Base-by-base conservation (phyloP, 2,329 filamentous ascomycete genomes). In the Ophiognomonia clavigignenti-juglandacearum region DNA sequence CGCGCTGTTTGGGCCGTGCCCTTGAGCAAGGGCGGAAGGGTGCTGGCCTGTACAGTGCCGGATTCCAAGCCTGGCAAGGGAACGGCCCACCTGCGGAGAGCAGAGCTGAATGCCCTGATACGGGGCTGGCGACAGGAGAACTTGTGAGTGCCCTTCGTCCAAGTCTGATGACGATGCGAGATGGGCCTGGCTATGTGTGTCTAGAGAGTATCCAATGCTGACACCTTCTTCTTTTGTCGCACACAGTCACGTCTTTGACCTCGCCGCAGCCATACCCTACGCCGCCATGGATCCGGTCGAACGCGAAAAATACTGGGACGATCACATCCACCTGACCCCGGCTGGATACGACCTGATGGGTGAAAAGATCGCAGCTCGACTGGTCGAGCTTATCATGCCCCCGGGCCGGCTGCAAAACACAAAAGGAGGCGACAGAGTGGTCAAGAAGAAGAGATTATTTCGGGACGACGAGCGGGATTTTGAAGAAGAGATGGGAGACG, bases 341-440 rank as follows among this genome's bases (percentile, higher is more conserved):
- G 69, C 66, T 6, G 82, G 82, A 7, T 85, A 86, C 65, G 72
- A 83, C 57, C 65, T 77, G 56, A 78, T 86, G 69, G 82, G 82
- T 2, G 67, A 72, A 32, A 68, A 74, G 47, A 68, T 85, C 41
- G 81, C 74, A 39, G 68, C 73, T 20, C 69, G 65, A 24, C 61
- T 85, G 9, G 64, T 78, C 38, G 66, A 70, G 24, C 64, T 82
- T 32, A 55, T 75, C 31, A 56, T 53, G 51, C 51, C 51, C 54
- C 43, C 58, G 60, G 26, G 59, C 56, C 45, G 62, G 52, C 51
- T 70, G 45, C 63, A 64, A 38, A 59, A 61, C 50, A 61, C 65
- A 32, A 56, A 64, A 18, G 62, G 59, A 6, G 59, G 53, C 31
- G 51, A 7, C 14, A 26, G 34, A 18, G 50, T 51, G 18, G 48